phyloP scores from a whole-genome alignment of 257 asterid species.

The Leptodermis oblonga region DNA sequence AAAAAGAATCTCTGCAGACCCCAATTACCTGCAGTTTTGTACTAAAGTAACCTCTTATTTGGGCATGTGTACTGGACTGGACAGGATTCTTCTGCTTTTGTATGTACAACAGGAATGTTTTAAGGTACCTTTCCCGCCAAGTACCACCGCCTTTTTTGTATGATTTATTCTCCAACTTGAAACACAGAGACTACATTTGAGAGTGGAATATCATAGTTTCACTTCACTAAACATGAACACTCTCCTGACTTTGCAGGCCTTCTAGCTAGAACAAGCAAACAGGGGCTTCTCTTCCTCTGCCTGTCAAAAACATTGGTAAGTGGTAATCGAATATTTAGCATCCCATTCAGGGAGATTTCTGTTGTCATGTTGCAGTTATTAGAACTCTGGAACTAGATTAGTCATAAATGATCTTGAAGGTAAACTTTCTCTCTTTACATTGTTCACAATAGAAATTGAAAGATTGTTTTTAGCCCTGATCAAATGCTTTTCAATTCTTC shows the following conservation, averaged over 20 bases:
- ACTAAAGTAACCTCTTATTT: constrained; percentile 4
- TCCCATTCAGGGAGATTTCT: neutral
- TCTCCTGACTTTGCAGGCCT: neutral
- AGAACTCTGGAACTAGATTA: neutral
- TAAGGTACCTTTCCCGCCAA: neutral
- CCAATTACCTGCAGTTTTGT: neutral
- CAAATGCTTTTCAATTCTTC: too few relatives aligned
- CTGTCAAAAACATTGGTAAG: neutral
- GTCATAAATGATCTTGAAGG: neutral
- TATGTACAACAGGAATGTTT: neutral
- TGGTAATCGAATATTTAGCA: neutral
- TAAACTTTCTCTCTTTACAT: neutral
- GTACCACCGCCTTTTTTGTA: neutral
- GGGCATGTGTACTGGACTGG: constrained; percentile 5
- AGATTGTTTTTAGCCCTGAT: too few relatives aligned
- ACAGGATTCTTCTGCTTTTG: neutral
- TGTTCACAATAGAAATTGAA: too few relatives aligned
- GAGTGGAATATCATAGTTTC: neutral
- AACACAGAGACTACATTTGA: neutral
- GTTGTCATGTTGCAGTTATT: neutral
- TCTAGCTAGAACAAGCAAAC: too few relatives aligned
- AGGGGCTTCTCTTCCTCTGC: neutral
- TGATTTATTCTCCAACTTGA: neutral
- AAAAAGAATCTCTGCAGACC: neutral
- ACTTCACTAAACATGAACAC: neutral